Percentiles rank a stretch among this genome's conserved stretches.
phyloP scores from a whole-genome alignment of 139 green algal species.

The Closterium sp. region DNA sequence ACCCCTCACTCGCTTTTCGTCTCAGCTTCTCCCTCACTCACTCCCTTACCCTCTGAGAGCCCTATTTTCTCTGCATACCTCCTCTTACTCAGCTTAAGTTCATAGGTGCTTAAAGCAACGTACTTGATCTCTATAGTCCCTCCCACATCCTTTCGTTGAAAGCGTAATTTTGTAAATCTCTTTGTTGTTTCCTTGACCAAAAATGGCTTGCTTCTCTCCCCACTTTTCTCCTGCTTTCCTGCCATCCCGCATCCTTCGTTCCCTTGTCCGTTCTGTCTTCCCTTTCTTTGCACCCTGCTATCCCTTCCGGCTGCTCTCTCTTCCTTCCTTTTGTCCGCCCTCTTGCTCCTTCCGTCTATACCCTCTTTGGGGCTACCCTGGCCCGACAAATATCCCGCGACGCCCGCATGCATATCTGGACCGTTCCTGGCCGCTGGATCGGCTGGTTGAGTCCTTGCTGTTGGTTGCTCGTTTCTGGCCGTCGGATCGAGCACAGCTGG shows the following conservation, averaged over 20 bases:
- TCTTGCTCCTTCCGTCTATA: background rate
- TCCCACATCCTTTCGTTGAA: background rate
- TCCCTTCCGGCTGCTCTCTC: background rate
- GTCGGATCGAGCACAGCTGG: conserved; percentile 4
- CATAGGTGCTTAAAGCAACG: too few relatives aligned
- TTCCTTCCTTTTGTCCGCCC: background rate
- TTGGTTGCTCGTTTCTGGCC: background rate
- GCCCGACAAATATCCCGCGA: too few relatives aligned
- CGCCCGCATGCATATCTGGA: background rate
- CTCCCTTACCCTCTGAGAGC: conserved; percentile 5
- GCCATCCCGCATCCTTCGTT: background rate
- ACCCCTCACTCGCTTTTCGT: too few relatives aligned
- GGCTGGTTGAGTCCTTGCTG: too few relatives aligned
- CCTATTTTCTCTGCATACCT: background rate
- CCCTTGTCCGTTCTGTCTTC: background rate
- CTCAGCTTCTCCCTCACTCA: too few relatives aligned
- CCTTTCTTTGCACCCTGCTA: background rate
- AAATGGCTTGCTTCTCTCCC: background rate
- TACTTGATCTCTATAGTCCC: background rate
- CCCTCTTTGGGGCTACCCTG: background rate
- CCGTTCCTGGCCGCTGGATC: background rate
- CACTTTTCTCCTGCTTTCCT: too few relatives aligned
- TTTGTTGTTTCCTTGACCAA: background rate
- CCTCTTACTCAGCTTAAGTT: conserved; percentile 4
- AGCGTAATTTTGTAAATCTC: too few relatives aligned